Evolutionary conservation across 179 eudicot genomes (phyloP).

Genomic region (Beta macrorhiza): DNA sequence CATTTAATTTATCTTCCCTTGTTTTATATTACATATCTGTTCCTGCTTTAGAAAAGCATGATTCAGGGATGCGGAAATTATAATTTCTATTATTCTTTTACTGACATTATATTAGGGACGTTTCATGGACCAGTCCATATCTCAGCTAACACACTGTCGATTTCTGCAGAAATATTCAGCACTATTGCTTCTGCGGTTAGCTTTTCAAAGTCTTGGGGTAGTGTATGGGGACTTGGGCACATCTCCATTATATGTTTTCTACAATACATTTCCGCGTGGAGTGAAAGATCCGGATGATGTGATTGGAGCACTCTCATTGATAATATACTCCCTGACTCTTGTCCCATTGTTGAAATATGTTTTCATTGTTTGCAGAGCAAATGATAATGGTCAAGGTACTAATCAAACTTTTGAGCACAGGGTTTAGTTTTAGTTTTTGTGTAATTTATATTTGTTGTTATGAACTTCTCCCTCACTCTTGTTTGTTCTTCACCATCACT

Average conservation of each 20-base stretch:
- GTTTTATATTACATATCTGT: background rate
- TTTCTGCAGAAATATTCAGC: slow-evolving; percentile 79
- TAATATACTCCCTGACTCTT: slow-evolving; percentile 90
- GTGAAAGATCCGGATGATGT: slow-evolving; percentile 71
- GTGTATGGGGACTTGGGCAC: slow-evolving; percentile 98
- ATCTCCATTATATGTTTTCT: slow-evolving; percentile 95
- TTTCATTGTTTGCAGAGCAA: slow-evolving; percentile 90
- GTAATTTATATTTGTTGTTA: background rate
- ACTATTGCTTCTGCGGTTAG: slow-evolving; percentile 67
- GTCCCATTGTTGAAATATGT: slow-evolving; percentile 90
- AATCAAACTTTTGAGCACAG: slow-evolving; percentile 12
- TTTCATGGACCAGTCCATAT: background rate
- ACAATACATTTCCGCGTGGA: slow-evolving; percentile 83
- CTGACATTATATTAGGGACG: background rate
- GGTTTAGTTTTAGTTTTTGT: background rate
- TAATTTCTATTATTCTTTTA: background rate
- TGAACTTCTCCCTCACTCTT: background rate
- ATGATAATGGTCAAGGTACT: slow-evolving; percentile 96
- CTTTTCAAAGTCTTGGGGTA: slow-evolving; percentile 97
- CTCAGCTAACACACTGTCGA: slow-evolving; percentile 23
- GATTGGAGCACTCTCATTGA: slow-evolving; percentile 90
- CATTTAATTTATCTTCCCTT: background rate
- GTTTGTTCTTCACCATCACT: too few relatives aligned
- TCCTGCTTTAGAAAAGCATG: background rate
- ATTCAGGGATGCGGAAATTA: background rate